Base-by-base conservation (phyloP, 352 stramenopile species). In the Halophytophthora polymorphica region DNA sequence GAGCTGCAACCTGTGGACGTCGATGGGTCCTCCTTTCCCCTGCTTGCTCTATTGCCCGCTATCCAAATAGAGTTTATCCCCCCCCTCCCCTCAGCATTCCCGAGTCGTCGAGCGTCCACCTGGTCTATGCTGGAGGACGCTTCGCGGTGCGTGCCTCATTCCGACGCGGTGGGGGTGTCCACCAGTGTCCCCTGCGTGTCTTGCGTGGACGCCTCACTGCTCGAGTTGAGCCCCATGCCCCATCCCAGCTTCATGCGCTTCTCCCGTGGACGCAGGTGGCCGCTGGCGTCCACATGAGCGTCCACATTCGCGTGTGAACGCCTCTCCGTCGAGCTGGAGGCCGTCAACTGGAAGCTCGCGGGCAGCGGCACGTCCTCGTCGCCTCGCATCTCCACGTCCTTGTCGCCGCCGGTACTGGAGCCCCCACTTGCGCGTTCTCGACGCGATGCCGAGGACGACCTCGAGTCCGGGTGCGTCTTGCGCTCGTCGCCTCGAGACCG, bases 181-280 rank as follows among this genome's bases (percentile, higher is more conserved):
- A 8, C 25, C 4, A 31, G 25, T 8, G 25, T 31, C 25, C 8
- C 25, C 25, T 31, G 25, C 25, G 25, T 31, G 25, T 31, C 25
- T 31, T 31, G 25, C 25, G 25, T 31, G 25, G 25, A 31, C 4
- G 4, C 8, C 25, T 31, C 4, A 31, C 25, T 31, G 25, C 17
- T 45, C 13, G 59, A 65, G 39, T 62, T 73, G 21, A 91, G 69
- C 2, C 82, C 82, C 82, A 92, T 92, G 22, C 82, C 82, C 82
- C 82, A 92, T n/a, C 62, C 82, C 8, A 92, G 67, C 62, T 88
- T 92, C 11, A 51, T 61, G 7, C 82, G 78, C 45, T 86, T 88
- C 47, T 69, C 64, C 38, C 59, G 64, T 13, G 50, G 55, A 40
- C 51, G 59, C 23, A 65, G 61, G 31, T 45, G 49, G 12, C 53